Conservation (phyloP, 2,329 filamentous ascomycete species). For the Colletotrichum euphorbiae region DNA sequence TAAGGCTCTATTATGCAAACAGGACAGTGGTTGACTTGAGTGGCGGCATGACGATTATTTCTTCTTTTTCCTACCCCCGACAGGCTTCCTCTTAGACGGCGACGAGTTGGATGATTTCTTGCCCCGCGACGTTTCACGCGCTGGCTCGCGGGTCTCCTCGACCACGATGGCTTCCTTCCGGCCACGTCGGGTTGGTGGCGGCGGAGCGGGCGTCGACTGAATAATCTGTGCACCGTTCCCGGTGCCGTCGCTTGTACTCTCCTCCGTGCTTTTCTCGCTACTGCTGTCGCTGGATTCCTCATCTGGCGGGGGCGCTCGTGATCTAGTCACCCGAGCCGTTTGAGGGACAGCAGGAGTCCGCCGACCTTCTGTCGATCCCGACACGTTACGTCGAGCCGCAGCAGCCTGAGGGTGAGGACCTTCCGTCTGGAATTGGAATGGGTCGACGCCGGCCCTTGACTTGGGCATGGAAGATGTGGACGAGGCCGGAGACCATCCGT, state of each 20-base stretch:
- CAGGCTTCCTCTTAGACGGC: slow-evolving; percentile 55
- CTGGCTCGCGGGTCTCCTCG: slow-evolving; percentile 48
- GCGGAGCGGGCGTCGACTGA: slow-evolving; percentile 41
- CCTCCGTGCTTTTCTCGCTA: slow-evolving; percentile 46
- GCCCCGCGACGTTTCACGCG: slow-evolving; percentile 46
- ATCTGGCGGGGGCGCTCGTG: slow-evolving; percentile 46
- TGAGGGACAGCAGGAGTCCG: slow-evolving; percentile 45
- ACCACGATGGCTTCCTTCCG: slow-evolving; percentile 54
- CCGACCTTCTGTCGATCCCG: slow-evolving; percentile 50
- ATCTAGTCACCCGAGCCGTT: slow-evolving; percentile 49
- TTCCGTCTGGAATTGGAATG: slow-evolving; percentile 65
- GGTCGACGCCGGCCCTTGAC: slow-evolving; percentile 52
- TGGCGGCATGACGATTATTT: slow-evolving; percentile 44
- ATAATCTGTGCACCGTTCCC: slow-evolving; percentile 50
- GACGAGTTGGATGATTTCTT: slow-evolving; percentile 55
- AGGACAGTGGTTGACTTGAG: slow-evolving; percentile 7
- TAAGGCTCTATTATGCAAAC: slow-evolving; percentile 28
- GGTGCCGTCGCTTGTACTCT: slow-evolving; percentile 53
- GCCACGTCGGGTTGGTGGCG: slow-evolving; percentile 32
- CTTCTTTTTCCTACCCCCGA: slow-evolving; percentile 48
- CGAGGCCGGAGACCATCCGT: slow-evolving; percentile 47
- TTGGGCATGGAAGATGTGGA: slow-evolving; percentile 47
- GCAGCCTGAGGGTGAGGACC: slow-evolving; percentile 54
- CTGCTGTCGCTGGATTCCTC: slow-evolving; percentile 46
- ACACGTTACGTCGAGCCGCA: slow-evolving; percentile 52